Evolutionary conservation across 257 asterid genomes (phyloP), one percentile per base, ranked within the genome.

Genomic region (Scutellaria baicalensis): DNA sequence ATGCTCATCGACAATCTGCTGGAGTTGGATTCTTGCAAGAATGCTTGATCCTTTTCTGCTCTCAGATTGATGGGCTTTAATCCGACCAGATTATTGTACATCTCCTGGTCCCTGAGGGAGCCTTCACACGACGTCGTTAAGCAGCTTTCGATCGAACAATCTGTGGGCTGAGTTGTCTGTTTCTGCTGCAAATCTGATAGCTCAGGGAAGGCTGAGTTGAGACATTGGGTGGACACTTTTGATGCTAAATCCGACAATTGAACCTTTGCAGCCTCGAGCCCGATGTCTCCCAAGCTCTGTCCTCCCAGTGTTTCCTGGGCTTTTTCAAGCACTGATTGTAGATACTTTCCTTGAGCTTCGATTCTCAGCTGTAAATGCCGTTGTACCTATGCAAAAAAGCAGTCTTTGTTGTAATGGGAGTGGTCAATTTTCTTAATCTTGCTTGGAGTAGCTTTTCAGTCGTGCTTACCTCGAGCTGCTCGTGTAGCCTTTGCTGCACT

Each of bases 271-370:
- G 84, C 89, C 63, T 92, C 97, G 11, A 84, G 66, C 31, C 85
- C 89, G 40, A 83, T 48, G 10, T 93, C 76, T 69, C 89, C 96
- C 61, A 68, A 6, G 80, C 84, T 86, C 60, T 88, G 97, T 18
- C 82, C 85, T 70, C 94, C 97, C 18, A 92, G 82, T 2, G 92
- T 92, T 69, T 92, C 97, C 70, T 92, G 96, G 45, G 98, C 96
- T 77, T 88, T 88, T 78, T 89, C 97, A 1, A 92, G 85, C 13
- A 92, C 98, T 0, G 89, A 79, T 75, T 92, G 96, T 54, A 90
- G 59, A 64, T 90, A 88, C 75, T 85, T 88, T 17, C 96, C 96
- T 70, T 90, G 96, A 9, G 96, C 89, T 81, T 90, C 96, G 68
- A 90, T 90, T 43, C 91, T 70, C 23, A 88, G 89, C 87, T 90